These are phyloP conservation scores for Multifurca ochricompacta DNA, from an alignment of 768 basidiomycete genomes.

Conservation along the genomic window DNA sequence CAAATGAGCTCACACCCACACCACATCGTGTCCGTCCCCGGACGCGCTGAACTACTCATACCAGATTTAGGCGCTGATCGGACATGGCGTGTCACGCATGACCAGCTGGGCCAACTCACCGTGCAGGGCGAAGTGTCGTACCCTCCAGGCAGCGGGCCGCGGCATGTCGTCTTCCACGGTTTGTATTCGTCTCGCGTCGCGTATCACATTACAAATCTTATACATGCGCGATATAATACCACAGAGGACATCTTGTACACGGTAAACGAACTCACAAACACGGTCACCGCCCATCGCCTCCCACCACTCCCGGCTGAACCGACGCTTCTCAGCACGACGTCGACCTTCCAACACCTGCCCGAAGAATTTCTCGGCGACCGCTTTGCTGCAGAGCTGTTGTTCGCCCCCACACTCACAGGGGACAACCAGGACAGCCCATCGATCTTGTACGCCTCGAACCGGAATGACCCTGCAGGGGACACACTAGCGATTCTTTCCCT, in stretches of 20 bases:
- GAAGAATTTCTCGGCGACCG: conserved; percentile 35
- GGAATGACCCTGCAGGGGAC: conserved; percentile 68
- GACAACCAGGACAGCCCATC: conserved; percentile 39
- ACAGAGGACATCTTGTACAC: conserved; percentile 60
- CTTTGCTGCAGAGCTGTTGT: conserved; percentile 64
- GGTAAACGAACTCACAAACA: conserved; percentile 56
- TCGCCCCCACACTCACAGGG: conserved; percentile 40
- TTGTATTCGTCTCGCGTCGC: conserved; percentile 21
- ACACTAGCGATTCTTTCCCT: conserved; percentile 63
- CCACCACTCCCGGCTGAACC: conserved; percentile 33
- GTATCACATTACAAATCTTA: neutral
- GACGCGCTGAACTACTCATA: conserved; percentile 29
- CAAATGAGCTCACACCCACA: conserved; percentile 75
- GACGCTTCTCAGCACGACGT: conserved; percentile 31
- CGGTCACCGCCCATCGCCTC: conserved; percentile 47
- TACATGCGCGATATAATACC: too few species aligned
- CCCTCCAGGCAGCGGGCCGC: conserved; percentile 56
- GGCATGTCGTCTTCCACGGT: conserved; percentile 64
- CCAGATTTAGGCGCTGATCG: conserved; percentile 42
- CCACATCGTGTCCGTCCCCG: conserved; percentile 43
- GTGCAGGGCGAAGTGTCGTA: conserved; percentile 41
- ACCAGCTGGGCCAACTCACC: conserved; percentile 37
- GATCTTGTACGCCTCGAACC: conserved; percentile 68
- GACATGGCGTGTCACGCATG: conserved; percentile 48
- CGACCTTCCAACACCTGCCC: conserved; percentile 40